Conservation (phyloP, 2,329 filamentous ascomycete species). For the Penicillium psychrosexuale region DNA sequence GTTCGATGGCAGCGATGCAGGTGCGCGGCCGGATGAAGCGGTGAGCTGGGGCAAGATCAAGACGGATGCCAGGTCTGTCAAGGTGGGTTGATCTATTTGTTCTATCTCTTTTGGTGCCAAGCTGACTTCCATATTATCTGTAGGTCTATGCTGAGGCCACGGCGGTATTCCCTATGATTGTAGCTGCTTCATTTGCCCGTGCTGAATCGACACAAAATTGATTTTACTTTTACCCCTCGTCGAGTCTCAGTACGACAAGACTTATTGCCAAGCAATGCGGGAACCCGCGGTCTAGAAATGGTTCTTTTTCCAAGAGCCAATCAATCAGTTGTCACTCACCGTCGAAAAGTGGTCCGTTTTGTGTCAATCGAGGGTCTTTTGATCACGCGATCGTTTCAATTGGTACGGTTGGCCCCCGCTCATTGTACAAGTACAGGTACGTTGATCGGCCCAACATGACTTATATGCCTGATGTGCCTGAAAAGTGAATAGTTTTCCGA, state of each 20-base stretch:
- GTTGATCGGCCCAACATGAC: neutral
- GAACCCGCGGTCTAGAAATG: slow-evolving; percentile 7
- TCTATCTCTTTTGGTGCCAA: neutral
- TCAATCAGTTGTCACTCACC: neutral
- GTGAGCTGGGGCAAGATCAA: slow-evolving; percentile 99
- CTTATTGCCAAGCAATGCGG: slow-evolving; percentile 10
- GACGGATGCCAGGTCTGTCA: slow-evolving; percentile 78
- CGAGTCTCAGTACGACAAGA: neutral
- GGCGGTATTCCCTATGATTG: slow-evolving; percentile 64
- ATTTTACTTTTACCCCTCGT: neutral
- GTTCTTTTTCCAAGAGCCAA: neutral
- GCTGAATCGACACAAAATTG: slow-evolving; percentile 15
- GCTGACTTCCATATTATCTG: neutral
- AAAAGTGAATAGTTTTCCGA: neutral
- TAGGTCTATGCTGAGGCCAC: slow-evolving; percentile 65
- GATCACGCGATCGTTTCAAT: slow-evolving; percentile 1
- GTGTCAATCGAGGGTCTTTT: neutral
- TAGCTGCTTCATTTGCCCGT: slow-evolving; percentile 63
- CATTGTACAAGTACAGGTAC: neutral
- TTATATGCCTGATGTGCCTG: neutral
- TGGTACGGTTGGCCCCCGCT: neutral
- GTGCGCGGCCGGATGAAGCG: slow-evolving; percentile 90
- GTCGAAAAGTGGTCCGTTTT: neutral
- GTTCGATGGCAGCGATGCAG: slow-evolving; percentile 95
- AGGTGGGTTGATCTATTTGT: slow-evolving; percentile 54